These are phyloP conservation scores for Septoria linicola DNA, from an alignment of 2,329 filamentous ascomycete species.

Conservation along the genomic window DNA sequence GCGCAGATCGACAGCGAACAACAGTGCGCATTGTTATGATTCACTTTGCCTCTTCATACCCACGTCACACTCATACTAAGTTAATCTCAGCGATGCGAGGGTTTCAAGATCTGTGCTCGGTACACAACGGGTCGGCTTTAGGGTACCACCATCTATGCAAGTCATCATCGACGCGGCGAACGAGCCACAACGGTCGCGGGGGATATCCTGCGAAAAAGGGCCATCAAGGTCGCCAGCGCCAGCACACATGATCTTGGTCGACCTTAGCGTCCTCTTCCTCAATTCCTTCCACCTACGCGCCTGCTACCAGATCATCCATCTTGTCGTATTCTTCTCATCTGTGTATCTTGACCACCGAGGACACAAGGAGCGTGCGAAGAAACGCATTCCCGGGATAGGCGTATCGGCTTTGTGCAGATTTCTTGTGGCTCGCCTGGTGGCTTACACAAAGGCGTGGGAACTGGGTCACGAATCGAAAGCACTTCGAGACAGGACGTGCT, in stretches of 20 bases:
- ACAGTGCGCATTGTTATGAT: too few species aligned
- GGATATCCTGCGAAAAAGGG: background rate
- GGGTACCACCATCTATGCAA: background rate
- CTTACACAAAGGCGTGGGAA: slow-evolving; percentile 20
- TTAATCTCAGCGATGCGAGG: too few species aligned
- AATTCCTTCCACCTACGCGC: background rate
- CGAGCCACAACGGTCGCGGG: background rate
- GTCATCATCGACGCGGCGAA: background rate
- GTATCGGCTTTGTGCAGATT: too few species aligned
- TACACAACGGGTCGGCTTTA: too few species aligned
- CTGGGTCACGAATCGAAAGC: slow-evolving; percentile 3
- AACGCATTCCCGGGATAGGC: too few species aligned
- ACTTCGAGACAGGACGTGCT: slow-evolving; percentile 19
- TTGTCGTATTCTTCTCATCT: background rate
- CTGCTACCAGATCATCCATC: background rate
- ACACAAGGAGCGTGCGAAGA: too few species aligned
- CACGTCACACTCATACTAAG: too few species aligned
- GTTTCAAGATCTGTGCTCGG: too few species aligned
- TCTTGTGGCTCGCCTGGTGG: slow-evolving; percentile 6
- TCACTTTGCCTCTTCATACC: too few species aligned
- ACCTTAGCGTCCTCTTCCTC: background rate
- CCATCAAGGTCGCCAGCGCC: slow-evolving; percentile 6
- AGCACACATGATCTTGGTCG: background rate
- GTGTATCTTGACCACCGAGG: background rate
- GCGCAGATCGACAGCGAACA: too few species aligned